Base-by-base conservation (phyloP, 192 early-diverging fungal genomes). In the Obelidium mucronatum region DNA sequence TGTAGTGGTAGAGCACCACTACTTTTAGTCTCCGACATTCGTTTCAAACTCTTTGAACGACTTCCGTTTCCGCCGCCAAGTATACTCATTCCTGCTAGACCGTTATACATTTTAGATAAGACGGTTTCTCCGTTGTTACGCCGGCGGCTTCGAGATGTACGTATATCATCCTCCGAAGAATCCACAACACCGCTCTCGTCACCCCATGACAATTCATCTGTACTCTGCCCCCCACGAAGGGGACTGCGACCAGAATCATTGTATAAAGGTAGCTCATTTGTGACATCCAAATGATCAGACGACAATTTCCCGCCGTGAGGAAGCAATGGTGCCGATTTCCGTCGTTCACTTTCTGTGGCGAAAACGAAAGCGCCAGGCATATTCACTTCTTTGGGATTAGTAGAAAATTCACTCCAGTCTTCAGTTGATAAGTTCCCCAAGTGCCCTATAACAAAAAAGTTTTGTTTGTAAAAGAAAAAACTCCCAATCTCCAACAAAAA, bases 351-450 rank as follows among this genome's bases (percentile, higher is more conserved):
- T 13, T 40, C 59, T 4, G 26, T 24, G 4, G 34, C 72, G 59
- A 74, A 74, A 2, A 72, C 70, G 36, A 74, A 74, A 19, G 58
- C 59, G 17, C 72, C 72, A 22, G 72, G 72, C 72, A 74, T 74
- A 2, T 19, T 24, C n/a, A 62, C 42, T 33, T 68, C 17, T 15
- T 68, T 39, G 8, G 6, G 6, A 22, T 22, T 8, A 30, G 31
- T 42, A 19, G 48, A 55, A 40, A 74, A 74, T 33, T 31, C 56
- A 63, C 28, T 30, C 72, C 72, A 74, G 26, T 74, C 72, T 26
- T 74, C 30, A 2, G 42, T 42, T 17, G 72, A 74, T n/a, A 74
- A 52, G 24, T 34, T 36, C 58, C 70, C 70, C 44, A 48, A 48
- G 44, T 48, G 44, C 44, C 44, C 19, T 6, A 15, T 48, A 6